phyloP scores from a whole-genome alignment of 2,329 filamentous ascomycete species.

The Scedosporium aurantiacum region DNA sequence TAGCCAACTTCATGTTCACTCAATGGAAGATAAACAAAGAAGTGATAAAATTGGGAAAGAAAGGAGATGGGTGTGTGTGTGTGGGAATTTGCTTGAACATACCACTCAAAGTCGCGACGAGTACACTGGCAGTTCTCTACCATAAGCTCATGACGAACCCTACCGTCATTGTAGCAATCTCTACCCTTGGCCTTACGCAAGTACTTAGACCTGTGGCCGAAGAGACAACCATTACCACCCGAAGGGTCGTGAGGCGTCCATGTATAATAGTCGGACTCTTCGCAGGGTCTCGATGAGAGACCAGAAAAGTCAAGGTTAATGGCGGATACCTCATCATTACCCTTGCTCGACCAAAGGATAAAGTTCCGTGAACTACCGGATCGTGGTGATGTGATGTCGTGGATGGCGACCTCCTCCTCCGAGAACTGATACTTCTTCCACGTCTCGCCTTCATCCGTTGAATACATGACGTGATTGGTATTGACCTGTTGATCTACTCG shows the following conservation, averaged over 20 bases:
- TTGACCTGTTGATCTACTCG: conserved; percentile 55
- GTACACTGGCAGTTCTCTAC: conserved; percentile 75
- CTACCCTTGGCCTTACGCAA: conserved; percentile 75
- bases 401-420: conserved; percentile 58
- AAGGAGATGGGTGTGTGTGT: neutral
- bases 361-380: conserved; percentile 88
- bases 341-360: conserved; percentile 66
- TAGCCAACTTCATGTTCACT: neutral
- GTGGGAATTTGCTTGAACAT: conserved; percentile 21
- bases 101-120: conserved; percentile 87
- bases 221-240: conserved; percentile 70
- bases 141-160: conserved; percentile 58
- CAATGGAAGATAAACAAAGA: conserved; percentile 9
- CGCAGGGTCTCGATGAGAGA: conserved; percentile 62
- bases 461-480: conserved; percentile 62
- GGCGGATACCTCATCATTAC: conserved; percentile 50
- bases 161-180: conserved; percentile 72
- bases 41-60: conserved; percentile 12
- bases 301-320: conserved; percentile 85
- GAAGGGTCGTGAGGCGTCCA: conserved; percentile 83
- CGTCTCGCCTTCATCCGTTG: conserved; percentile 65
- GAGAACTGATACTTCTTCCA: conserved; percentile 71
- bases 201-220: conserved; percentile 82
- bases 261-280: conserved; percentile 63
- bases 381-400: conserved; percentile 76